A percentile compares a stretch with the other conserved stretches of the same genome.
These are phyloP conservation scores for Alternaria arbusti DNA, from an alignment of 2,329 filamentous ascomycete genomes.

Conservation along the genomic window DNA sequence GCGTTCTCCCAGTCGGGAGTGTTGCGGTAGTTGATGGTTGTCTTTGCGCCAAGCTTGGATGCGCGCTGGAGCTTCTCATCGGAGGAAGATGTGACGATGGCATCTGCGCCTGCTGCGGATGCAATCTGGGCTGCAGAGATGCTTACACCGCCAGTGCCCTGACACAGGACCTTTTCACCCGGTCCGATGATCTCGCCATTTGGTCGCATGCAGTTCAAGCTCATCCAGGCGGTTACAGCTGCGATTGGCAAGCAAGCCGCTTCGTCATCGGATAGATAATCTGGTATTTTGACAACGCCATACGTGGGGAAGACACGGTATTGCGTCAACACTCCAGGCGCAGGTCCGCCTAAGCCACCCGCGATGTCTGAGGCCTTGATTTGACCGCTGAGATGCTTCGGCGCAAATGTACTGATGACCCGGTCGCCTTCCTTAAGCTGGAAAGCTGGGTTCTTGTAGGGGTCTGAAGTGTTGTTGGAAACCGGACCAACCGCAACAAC, in stretches of 20 bases:
- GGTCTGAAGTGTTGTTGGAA: constrained; percentile 47
- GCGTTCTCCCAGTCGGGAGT: constrained; percentile 65
- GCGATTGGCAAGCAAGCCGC: constrained; percentile 67
- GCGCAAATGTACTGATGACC: constrained; percentile 70
- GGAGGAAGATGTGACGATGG: constrained; percentile 66
- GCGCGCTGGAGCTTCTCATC: constrained; percentile 61
- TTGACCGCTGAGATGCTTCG: constrained; percentile 64
- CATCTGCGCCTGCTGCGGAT: constrained; percentile 50
- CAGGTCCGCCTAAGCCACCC: constrained; percentile 66
- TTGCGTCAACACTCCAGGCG: constrained; percentile 63
- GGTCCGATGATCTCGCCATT: constrained; percentile 58
- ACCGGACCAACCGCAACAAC: constrained; percentile 58
- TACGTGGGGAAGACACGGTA: constrained; percentile 65
- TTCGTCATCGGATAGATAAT: constrained; percentile 65
- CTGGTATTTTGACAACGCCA: constrained; percentile 63
- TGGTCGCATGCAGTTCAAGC: constrained; percentile 66
- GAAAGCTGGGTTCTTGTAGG: constrained; percentile 54
- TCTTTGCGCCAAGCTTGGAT: constrained; percentile 62
- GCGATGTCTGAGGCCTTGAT: constrained; percentile 62
- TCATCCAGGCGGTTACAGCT: constrained; percentile 69
- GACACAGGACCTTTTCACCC: constrained; percentile 47
- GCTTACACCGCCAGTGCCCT: constrained; percentile 55
- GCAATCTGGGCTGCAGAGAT: constrained; percentile 52
- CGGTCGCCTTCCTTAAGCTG: constrained; percentile 59
- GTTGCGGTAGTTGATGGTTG: constrained; percentile 67